phyloP scores from a whole-genome alignment of 495 filamentous ascomycete genomes.

The Podospora pseudocomata region DNA sequence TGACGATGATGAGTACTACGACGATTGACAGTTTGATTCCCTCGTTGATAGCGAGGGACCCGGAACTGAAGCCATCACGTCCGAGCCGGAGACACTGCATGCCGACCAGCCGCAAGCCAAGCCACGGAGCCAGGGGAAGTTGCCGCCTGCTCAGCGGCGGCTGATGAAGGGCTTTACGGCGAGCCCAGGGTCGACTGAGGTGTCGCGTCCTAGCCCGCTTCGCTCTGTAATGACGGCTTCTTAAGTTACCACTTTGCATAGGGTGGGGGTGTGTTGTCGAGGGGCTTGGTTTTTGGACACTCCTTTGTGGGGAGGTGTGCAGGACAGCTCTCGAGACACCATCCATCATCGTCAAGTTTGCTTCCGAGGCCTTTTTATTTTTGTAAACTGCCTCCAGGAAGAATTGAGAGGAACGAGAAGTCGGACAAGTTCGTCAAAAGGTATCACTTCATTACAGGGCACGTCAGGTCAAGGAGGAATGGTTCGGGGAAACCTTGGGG shows the following conservation, averaged over 20 bases:
- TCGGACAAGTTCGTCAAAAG: conserved; percentile 18
- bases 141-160: conserved; percentile 38
- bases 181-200: conserved; percentile 38
- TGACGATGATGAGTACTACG: conserved; percentile 99
- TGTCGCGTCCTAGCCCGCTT: conserved; percentile 55
- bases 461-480: conserved; percentile 19
- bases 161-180: conserved; percentile 39
- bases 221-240: conserved; percentile 55
- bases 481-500: conserved; percentile 15
- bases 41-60: conserved; percentile 87
- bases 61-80: conserved; percentile 62
- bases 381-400: conserved; percentile 16
- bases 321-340: conserved; percentile 19
- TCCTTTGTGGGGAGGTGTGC: background rate
- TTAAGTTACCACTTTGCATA: conserved; percentile 41
- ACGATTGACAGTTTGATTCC: conserved; percentile 94
- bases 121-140: conserved; percentile 38
- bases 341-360: background rate
- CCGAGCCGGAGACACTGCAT: conserved; percentile 45
- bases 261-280: conserved; percentile 16
- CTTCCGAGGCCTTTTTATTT: conserved; percentile 1
- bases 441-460: conserved; percentile 28
- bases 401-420: conserved; percentile 25
- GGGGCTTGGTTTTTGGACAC: background rate
- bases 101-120: conserved; percentile 32